phyloP scores from a whole-genome alignment of 2,329 filamentous ascomycete species.

The Fusarium compactum region DNA sequence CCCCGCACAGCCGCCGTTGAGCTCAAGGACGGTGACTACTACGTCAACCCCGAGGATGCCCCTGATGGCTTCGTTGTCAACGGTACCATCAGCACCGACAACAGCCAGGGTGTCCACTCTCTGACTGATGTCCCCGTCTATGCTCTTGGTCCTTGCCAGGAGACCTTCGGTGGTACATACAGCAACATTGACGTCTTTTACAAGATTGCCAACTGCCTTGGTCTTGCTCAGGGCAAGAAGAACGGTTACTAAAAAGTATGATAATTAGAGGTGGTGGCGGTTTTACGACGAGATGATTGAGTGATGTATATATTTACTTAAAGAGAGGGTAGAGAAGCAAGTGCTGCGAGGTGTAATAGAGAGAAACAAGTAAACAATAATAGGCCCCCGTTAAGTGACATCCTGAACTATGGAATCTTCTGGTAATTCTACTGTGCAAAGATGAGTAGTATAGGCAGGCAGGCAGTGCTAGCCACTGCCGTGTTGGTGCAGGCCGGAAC shows the following conservation, averaged over 20 bases:
- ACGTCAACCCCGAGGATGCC: slow-evolving; percentile 76
- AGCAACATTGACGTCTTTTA: slow-evolving; percentile 80
- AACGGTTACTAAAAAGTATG: slow-evolving; percentile 36
- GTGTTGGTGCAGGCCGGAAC: neutral
- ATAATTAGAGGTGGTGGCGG: neutral
- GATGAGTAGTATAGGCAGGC: neutral
- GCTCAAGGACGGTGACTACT: slow-evolving; percentile 69
- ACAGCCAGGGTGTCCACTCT: slow-evolving; percentile 78
- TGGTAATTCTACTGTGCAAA: neutral
- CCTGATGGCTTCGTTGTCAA: slow-evolving; percentile 78
- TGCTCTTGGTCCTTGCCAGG: slow-evolving; percentile 82
- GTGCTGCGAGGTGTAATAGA: slow-evolving; percentile 35
- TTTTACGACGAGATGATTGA: slow-evolving; percentile 41
- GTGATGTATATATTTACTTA: slow-evolving; percentile 20
- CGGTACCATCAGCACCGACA: slow-evolving; percentile 75
- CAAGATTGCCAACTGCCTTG: slow-evolving; percentile 77
- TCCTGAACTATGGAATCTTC: fast-evolving
- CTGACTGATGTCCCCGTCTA: slow-evolving; percentile 84
- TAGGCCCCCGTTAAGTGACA: neutral
- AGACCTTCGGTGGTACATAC: slow-evolving; percentile 78
- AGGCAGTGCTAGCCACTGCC: neutral
- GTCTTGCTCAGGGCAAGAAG: slow-evolving; percentile 57
- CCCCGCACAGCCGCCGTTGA: slow-evolving; percentile 72
- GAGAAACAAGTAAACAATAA: neutral
- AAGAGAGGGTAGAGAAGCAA: slow-evolving; percentile 32